A percentile compares a stretch with the other conserved stretches of the same genome.
These are phyloP conservation scores for Lenwebbia sp. DNA, from an alignment of 345 rosid species.

Conservation along the genomic window DNA sequence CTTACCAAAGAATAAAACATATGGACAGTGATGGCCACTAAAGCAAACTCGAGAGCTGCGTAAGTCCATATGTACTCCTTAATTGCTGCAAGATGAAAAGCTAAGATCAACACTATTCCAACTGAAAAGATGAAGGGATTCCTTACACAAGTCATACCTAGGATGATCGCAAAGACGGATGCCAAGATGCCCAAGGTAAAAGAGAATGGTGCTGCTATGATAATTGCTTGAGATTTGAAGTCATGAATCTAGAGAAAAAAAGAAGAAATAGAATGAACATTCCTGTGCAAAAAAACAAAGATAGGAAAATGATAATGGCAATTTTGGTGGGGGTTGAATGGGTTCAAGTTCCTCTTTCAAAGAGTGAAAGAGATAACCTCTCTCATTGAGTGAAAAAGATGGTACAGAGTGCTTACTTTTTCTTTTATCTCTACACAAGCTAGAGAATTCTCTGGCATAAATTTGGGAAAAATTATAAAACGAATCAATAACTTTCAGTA, in stretches of 20 bases:
- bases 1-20: slow-evolving; percentile 55
- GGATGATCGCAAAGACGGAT: slow-evolving; percentile 56
- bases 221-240: slow-evolving; percentile 55
- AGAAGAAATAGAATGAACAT: not conserved
- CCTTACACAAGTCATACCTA: slow-evolving; percentile 41
- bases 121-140: not conserved
- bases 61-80: slow-evolving; percentile 87
- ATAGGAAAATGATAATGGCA: not conserved
- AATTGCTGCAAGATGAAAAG: slow-evolving; percentile 41
- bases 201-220: slow-evolving; percentile 80
- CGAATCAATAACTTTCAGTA: not conserved
- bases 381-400: not conserved
- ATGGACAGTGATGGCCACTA: slow-evolving; percentile 54
- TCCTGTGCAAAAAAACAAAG: not conserved
- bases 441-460: not conserved
- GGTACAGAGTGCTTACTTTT: not conserved
- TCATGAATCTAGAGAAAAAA: slow-evolving; percentile 37
- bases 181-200: slow-evolving; percentile 61
- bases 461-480: not conserved
- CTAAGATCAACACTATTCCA: not conserved
- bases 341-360: not conserved
- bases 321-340: not conserved
- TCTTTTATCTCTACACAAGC: not conserved
- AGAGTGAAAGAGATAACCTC: not conserved
- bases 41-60: slow-evolving; percentile 84